Percentiles rank a stretch among this genome's conserved stretches.
Evolutionary conservation across 805 yeast genomes (phyloP).

Genomic region (Lipomyces anomalus): DNA sequence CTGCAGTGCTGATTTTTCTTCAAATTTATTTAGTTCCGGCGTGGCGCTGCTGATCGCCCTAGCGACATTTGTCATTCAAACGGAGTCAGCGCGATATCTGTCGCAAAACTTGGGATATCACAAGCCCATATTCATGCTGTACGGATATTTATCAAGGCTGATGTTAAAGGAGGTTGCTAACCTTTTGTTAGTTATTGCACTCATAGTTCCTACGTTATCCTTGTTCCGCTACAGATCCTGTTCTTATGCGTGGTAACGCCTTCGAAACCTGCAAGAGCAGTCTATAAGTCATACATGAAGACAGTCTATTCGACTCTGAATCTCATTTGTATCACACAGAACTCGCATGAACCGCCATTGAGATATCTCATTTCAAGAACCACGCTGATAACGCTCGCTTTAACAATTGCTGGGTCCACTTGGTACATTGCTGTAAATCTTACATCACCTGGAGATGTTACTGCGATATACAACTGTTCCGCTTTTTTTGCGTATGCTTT

Average conservation of each 20-base stretch:
- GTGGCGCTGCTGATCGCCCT: slow-evolving; percentile 46
- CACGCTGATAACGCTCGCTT: slow-evolving; percentile 46
- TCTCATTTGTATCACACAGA: slow-evolving; percentile 15
- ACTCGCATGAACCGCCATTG: slow-evolving; percentile 37
- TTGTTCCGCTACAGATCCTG: slow-evolving; percentile 65
- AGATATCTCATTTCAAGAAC: slow-evolving; percentile 43
- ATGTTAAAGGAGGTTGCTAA: neutral
- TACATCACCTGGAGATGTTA: slow-evolving; percentile 78
- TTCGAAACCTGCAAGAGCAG: slow-evolving; percentile 19
- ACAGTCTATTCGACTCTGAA: slow-evolving; percentile 26
- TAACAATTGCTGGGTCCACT: slow-evolving; percentile 71
- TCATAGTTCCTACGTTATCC: slow-evolving; percentile 69
- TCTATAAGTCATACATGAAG: slow-evolving; percentile 21
- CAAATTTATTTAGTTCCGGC: slow-evolving; percentile 37
- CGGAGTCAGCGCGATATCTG: slow-evolving; percentile 70
- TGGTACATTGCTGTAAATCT: slow-evolving; percentile 82
- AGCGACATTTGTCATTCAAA: slow-evolving; percentile 66
- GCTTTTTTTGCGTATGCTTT: slow-evolving; percentile 84
- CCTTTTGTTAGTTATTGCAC: slow-evolving; percentile 41
- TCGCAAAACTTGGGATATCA: slow-evolving; percentile 50
- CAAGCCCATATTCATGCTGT: slow-evolving; percentile 60
- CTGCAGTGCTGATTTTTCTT: neutral
- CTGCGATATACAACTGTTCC: slow-evolving; percentile 85
- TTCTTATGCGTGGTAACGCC: slow-evolving; percentile 40
- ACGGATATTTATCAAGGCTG: slow-evolving; percentile 1